Conservation (phyloP, 148 eudicot genomes). For the Vaccinium darrowii region DNA sequence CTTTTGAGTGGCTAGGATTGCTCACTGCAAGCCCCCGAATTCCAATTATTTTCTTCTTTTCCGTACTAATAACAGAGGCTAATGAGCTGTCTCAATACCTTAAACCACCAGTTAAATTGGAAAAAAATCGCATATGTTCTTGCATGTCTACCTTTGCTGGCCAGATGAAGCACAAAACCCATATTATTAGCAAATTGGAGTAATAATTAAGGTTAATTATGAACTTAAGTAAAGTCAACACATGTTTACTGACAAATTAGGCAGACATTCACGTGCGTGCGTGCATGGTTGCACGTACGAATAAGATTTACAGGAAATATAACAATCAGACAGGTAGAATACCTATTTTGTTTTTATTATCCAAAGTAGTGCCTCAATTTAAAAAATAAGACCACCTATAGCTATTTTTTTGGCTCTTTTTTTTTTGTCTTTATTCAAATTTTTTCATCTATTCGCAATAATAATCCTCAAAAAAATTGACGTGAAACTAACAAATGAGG, state of each 20-base stretch:
- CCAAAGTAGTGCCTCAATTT: too few relatives aligned
- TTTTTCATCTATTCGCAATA: not conserved
- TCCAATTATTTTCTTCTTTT: not conserved
- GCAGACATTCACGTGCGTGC: conserved; percentile 19
- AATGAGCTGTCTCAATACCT: not conserved
- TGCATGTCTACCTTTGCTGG: not conserved
- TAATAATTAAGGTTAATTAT: conserved; percentile 6
- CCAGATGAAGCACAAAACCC: not conserved
- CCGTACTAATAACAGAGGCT: not conserved
- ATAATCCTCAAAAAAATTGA: not conserved
- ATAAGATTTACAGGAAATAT: not conserved
- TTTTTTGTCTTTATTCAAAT: too few relatives aligned
- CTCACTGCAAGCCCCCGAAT: too few relatives aligned
- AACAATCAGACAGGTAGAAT: not conserved
- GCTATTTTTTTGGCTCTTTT: too few relatives aligned
- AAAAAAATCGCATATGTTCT: not conserved
- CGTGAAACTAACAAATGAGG: not conserved
- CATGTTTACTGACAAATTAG: not conserved
- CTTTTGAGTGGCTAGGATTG: too few relatives aligned
- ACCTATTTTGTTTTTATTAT: too few relatives aligned
- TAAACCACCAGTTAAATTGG: not conserved
- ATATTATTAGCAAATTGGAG: not conserved
- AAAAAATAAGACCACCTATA: too few relatives aligned
- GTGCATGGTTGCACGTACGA: conserved; percentile 18
- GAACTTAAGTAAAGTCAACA: conserved; percentile 6